A percentile compares a stretch with the other conserved stretches of the same genome.
These are phyloP conservation scores for Globisporangium canariense DNA, from an alignment of 352 stramenopile species.

Conservation along the genomic window DNA sequence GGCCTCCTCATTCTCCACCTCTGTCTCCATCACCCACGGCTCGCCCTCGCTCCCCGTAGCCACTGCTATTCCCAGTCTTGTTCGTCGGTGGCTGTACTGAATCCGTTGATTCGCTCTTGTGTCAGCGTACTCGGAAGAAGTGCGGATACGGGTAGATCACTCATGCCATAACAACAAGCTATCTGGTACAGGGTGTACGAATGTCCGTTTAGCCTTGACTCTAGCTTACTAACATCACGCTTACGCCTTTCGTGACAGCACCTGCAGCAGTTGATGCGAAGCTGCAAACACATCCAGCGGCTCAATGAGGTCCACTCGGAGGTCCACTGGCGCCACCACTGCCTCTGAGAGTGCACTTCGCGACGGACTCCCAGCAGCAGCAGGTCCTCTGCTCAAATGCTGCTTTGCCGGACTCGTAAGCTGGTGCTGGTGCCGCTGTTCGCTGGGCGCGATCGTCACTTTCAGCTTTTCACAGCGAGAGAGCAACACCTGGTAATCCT, in stretches of 20 bases:
- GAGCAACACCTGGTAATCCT: slow-evolving; percentile 34
- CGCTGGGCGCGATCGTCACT: slow-evolving; percentile 10
- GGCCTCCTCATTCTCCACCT: too few species aligned
- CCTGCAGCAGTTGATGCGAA: slow-evolving; percentile 9
- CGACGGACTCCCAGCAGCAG: background rate
- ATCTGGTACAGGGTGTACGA: too few species aligned
- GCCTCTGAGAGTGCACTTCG: background rate
- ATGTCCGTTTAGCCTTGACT: too few species aligned
- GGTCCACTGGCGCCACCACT: slow-evolving; percentile 12
- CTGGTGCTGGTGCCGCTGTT: background rate
- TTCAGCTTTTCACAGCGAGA: slow-evolving; percentile 34
- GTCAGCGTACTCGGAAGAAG: too few species aligned
- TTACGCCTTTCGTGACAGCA: background rate
- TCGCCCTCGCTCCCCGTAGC: too few species aligned
- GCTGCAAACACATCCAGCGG: slow-evolving; percentile 29
- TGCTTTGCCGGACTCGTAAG: background rate
- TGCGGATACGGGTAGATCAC: too few species aligned
- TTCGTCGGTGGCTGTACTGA: too few species aligned
- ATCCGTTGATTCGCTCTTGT: too few species aligned
- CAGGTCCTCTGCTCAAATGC: background rate
- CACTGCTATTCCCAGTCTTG: too few species aligned
- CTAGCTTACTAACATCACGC: too few species aligned
- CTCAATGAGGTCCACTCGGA: slow-evolving; percentile 35
- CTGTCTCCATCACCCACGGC: too few species aligned
- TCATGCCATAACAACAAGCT: too few species aligned